A percentile compares a stretch with the other conserved stretches of the same genome.
phyloP scores from a whole-genome alignment of 2,329 filamentous ascomycete genomes.

The Cladosporium sp. region DNA sequence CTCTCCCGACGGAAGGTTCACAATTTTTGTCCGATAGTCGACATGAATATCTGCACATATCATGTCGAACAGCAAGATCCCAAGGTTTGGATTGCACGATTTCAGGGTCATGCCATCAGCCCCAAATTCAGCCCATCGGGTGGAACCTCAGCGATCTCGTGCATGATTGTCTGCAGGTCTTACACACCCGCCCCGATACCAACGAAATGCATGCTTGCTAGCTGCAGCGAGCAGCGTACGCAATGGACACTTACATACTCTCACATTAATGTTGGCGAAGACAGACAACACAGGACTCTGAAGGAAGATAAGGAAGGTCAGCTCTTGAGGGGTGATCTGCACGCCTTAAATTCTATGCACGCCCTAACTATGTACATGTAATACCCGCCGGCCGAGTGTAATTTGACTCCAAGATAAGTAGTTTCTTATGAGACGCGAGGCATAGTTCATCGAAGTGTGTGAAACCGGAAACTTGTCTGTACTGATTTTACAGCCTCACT shows the following conservation, averaged over 20 bases:
- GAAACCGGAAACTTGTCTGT: too few species aligned
- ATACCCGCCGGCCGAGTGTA: not conserved
- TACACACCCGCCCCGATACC: not conserved
- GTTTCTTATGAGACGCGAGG: not conserved
- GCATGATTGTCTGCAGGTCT: conserved; percentile 1
- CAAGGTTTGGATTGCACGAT: not conserved
- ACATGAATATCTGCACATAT: too few species aligned
- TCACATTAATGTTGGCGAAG: too few species aligned
- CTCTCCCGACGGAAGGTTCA: too few species aligned
- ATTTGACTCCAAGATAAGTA: not conserved
- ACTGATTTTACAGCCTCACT: not conserved
- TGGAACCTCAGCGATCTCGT: not conserved
- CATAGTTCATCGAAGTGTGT: not conserved
- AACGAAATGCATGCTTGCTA: not conserved
- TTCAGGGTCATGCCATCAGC: not conserved
- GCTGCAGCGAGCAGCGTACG: not conserved
- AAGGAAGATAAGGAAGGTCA: too few species aligned
- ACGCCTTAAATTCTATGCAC: not conserved
- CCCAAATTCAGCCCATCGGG: not conserved
- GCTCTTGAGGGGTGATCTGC: not conserved
- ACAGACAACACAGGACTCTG: too few species aligned
- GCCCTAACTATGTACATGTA: not conserved
- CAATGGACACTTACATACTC: too few species aligned
- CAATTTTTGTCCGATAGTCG: too few species aligned
- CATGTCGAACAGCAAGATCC: too few species aligned